Base-by-base conservation (phyloP, 106 monocot genomes). In the Dendrobium chrysotoxum region DNA sequence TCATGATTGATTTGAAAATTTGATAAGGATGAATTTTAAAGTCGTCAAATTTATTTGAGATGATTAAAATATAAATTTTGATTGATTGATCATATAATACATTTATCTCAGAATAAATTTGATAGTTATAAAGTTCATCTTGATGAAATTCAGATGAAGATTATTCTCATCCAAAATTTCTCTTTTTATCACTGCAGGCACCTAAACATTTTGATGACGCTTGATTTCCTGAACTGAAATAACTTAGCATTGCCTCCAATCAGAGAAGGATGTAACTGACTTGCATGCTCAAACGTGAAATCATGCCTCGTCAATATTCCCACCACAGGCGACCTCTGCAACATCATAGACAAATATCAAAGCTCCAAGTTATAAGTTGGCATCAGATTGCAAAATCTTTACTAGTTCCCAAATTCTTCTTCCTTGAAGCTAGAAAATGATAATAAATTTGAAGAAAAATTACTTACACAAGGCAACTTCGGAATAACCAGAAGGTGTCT, bases 231-330 rank as follows among this genome's bases (percentile, higher is more conserved):
- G 46, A 89, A 54, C 4, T 82, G 81, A 35, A 86, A 45, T 55
- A 80, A 75, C 80, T 84, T 83, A 84, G 77, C 80, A 41, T 82
- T 81, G 45, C 82, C 86, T 61, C 39, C 82, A 40, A 75, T 70
- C 15, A 84, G 66, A 72, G 46, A 75, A 64, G 89, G 89, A 75
- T 87, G 80, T 80, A 86, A 28, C 15, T 82, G 82, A 47, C 80
- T 70, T 76, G 87, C 84, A 82, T 89, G 84, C 72, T 89, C 86
- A 66, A 86, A 84, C 86, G 84, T 89, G 72, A 89, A 89, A 80
- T 89, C 89, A 54, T 89, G 89, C 67, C 89, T 84, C 0, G 89
- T 89, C 44, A 89, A 54, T 82, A 89, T 89, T 46, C 89, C 89
- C 70, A 89, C 89, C 17, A 89, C 86, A 15, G 89, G 86, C 15